phyloP scores from a whole-genome alignment of 1,284 basidiomycete species.

The Apiotrichum porosum region DNA sequence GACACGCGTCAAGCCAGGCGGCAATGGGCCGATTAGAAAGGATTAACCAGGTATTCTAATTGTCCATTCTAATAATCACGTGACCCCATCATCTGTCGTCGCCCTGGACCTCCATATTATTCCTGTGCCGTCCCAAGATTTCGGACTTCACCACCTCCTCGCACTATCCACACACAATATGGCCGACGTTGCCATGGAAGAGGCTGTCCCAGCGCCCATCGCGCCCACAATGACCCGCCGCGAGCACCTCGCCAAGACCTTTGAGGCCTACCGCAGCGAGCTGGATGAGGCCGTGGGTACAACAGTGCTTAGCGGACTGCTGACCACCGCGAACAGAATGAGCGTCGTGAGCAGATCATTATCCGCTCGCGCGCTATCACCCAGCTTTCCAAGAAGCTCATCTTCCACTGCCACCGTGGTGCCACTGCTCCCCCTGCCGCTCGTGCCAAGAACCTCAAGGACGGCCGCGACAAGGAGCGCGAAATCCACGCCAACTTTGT shows the following conservation, averaged over 20 bases:
- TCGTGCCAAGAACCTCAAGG: constrained; percentile 41
- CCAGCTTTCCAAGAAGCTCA: constrained; percentile 86
- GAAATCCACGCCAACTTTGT: constrained; percentile 67
- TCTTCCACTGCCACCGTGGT: constrained; percentile 85
- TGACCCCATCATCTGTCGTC: too few relatives aligned
- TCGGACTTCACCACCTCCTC: too few relatives aligned
- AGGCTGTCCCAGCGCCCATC: constrained; percentile 4
- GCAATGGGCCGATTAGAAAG: background rate
- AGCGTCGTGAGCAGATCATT: constrained; percentile 47
- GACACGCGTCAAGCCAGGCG: too few relatives aligned
- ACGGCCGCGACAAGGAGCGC: constrained; percentile 62
- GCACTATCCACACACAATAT: constrained; percentile 11
- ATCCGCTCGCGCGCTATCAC: constrained; percentile 70
- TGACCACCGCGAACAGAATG: constrained; percentile 33
- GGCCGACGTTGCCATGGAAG: constrained; percentile 23
- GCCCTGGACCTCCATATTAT: too few relatives aligned
- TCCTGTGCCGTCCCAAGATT: too few relatives aligned
- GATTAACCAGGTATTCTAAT: background rate
- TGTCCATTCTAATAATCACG: background rate
- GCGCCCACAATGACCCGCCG: constrained; percentile 15
- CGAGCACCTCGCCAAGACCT: constrained; percentile 37
- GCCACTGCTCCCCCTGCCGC: constrained; percentile 44
- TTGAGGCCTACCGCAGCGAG: constrained; percentile 40
- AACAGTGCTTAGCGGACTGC: too few relatives aligned
- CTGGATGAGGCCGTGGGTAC: constrained; percentile 41